Evolutionary conservation across 768 basidiomycete genomes (phyloP), one percentile per base, ranked within the genome.

Genomic region (Naematelia aurantialba): DNA sequence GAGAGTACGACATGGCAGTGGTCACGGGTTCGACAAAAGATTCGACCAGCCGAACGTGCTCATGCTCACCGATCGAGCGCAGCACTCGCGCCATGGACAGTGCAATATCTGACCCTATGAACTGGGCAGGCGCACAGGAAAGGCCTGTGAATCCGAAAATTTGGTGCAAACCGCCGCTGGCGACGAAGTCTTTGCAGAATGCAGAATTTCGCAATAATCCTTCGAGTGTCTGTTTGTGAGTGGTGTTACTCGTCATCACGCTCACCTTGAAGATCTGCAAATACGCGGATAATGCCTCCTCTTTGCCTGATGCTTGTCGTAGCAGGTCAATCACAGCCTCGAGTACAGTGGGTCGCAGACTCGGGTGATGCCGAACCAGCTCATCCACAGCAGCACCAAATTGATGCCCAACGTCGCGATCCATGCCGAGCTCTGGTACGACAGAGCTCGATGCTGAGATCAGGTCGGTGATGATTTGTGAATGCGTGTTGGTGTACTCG

Each of bases 351-450:
- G 82, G 75, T 74, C 91, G 94, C 48, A 99, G 81, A 1, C 83
- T 81, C 2, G 96, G 96, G 76, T 99, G 96, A 70, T 99, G 96
- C 4, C 96, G 85, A 59, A 94, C 87, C 58, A 99, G 86, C 72
- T 99, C 96, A 68, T 99, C 96, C 22, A 98, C 83, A 22, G 89
- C 85, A 3, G 87, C 87, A 3, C 96, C 96, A 56, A 97, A 85
- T 53, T 90, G 79, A 21, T 88, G 86, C 2, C 90, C 87, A 67
- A 92, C 91, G 74, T 98, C 96, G 73, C 92, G 91, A 69, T 98
- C 96, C 63, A 90, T 80, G 74, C 91, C 88, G 42, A 83, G 82
- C 63, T 90, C 87, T 39, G 34, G 34, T 17, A 17, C 17, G 17
- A 39, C 34, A 8, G 17, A 39, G 26, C 13, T 88, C 90, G 5